Conservation (phyloP, 1,284 basidiomycete species). For the Xerocomus nothofagi region DNA sequence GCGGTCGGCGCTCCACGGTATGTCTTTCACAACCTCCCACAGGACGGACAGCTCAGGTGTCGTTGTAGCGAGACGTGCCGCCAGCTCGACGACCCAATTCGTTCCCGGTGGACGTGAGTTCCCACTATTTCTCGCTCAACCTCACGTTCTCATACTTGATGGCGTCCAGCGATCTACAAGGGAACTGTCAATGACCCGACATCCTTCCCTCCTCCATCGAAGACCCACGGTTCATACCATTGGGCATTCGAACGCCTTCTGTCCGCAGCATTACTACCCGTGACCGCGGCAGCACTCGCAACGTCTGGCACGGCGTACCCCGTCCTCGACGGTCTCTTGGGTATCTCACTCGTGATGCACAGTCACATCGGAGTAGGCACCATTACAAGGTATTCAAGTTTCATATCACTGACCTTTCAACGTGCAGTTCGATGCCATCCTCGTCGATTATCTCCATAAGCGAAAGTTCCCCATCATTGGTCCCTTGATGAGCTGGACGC, state of each 20-base stretch:
- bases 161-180: slow-evolving; percentile 76
- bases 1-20: slow-evolving; percentile 40
- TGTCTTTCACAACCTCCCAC: slow-evolving; percentile 3
- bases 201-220: slow-evolving; percentile 79
- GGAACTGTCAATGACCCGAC: slow-evolving; percentile 97
- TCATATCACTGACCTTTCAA: background rate
- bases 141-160: background rate
- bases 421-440: slow-evolving; percentile 63
- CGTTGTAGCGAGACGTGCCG: slow-evolving; percentile 38
- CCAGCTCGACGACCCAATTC: slow-evolving; percentile 40
- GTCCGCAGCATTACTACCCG: slow-evolving; percentile 83
- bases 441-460: slow-evolving; percentile 91
- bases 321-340: slow-evolving; percentile 86
- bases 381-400: background rate
- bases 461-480: slow-evolving; percentile 91
- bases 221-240: slow-evolving; percentile 91
- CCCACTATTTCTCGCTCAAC: background rate
- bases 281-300: slow-evolving; percentile 81
- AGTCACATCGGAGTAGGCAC: slow-evolving; percentile 85
- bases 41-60: slow-evolving; percentile 4
- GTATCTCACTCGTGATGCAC: slow-evolving; percentile 87
- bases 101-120: slow-evolving; percentile 72
- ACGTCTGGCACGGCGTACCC: slow-evolving; percentile 74
- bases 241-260: slow-evolving; percentile 97
- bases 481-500: slow-evolving; percentile 67